Evolutionary conservation across 768 basidiomycete genomes (phyloP), one percentile per base, ranked within the genome.

Genomic region (Leccinum barrowsii): DNA sequence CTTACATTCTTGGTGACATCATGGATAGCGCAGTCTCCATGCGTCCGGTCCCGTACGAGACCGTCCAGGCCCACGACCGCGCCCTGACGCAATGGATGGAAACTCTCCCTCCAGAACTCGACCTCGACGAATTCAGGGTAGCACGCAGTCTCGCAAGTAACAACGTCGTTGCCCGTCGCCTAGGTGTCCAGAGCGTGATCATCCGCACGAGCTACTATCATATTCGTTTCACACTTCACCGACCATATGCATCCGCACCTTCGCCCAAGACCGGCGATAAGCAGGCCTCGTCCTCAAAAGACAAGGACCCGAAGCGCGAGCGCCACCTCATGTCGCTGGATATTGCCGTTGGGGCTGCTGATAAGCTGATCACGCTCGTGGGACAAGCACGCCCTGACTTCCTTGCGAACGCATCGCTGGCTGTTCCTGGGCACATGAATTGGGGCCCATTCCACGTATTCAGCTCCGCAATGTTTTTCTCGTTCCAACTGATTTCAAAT

Each of bases 381-480:
- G 83, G 82, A 34, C 88, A 89, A 70, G 84, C 86, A 40, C 83
- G 87, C 3, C 88, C 88, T 1, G 90, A 90, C 67, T 88, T 89
- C 70, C 76, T 90, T 32, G 82, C 83, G 37, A 89, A 85, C 55
- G 80, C 83, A 13, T 80, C 86, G 17, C 74, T 86, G 59, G 83
- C 87, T 8, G 87, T 90, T 7, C 89, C 89, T 34, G 89, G 88
- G 3, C 90, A 93, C 72, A 85, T 92, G 82, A 85, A 84, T 63
- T 90, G 89, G 85, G 86, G 86, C 4, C 88, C 90, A 0, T 89
- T 88, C 75, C 90, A 93, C 67, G 84, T 87, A 64, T 92, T 92
- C 76, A 86, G 86, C 50, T 89, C 91, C 19, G 89, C 89, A 51
- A 91, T 92, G 86, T 92, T 92, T 75, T 91, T 92, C 80, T 88